Conservation (phyloP, 345 rosid genomes). For the Punica granatum region DNA sequence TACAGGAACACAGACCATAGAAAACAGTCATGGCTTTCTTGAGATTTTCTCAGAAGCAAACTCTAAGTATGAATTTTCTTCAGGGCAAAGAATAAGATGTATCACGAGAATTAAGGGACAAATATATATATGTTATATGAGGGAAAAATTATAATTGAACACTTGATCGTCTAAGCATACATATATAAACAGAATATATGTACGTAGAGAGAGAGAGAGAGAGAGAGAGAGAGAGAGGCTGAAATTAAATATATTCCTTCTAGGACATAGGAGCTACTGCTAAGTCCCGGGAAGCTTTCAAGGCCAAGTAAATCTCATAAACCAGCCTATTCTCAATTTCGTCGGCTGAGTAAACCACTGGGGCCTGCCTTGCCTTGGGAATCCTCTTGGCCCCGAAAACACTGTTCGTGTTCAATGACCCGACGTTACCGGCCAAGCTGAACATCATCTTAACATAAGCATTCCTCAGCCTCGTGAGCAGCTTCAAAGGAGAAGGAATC, state of each 20-base stretch:
- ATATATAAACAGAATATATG: too few relatives aligned
- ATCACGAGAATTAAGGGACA: too few relatives aligned
- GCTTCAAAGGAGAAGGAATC: conserved; percentile 6
- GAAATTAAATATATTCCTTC: background rate
- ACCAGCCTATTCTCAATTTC: conserved; percentile 13
- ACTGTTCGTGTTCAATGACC: conserved; percentile 7
- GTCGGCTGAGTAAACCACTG: conserved; percentile 8
- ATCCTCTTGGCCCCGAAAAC: conserved; percentile 10
- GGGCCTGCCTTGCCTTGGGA: conserved; percentile 7
- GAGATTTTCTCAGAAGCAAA: too few relatives aligned
- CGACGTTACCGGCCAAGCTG: conserved; percentile 12
- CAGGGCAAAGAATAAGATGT: too few relatives aligned
- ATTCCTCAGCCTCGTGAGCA: conserved; percentile 9
- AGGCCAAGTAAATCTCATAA: conserved; percentile 16
- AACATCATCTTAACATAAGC: conserved; percentile 16
- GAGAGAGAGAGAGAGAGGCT: too few relatives aligned
- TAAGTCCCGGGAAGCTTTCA: conserved; percentile 10
- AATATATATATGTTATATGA: too few relatives aligned
- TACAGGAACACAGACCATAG: too few relatives aligned
- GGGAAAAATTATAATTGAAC: too few relatives aligned
- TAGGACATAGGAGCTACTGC: background rate
- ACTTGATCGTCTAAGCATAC: too few relatives aligned
- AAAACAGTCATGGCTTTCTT: too few relatives aligned
- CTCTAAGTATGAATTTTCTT: too few relatives aligned
- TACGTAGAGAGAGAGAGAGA: too few relatives aligned